These are phyloP conservation scores for Neostapfia colusana DNA, from an alignment of 176 grass and related monocot species.

Conservation along the genomic window DNA sequence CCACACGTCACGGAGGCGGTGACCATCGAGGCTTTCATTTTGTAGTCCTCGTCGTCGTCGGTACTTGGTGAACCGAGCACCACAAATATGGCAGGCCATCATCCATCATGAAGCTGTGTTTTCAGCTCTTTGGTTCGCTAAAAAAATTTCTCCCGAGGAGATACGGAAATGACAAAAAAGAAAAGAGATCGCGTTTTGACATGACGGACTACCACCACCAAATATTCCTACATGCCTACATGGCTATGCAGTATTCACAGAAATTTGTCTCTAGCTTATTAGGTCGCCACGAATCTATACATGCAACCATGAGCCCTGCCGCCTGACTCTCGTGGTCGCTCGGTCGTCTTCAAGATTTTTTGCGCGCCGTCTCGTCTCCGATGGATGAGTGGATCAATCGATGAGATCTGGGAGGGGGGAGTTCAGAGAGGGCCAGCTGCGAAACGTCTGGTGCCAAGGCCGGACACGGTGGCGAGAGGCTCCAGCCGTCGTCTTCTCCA, in stretches of 20 bases:
- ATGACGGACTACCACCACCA: neutral
- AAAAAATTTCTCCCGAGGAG: too few relatives aligned
- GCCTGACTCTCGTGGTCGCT: neutral
- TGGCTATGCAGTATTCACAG: neutral
- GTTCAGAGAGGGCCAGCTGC: neutral
- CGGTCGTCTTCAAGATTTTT: neutral
- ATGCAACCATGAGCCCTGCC: neutral
- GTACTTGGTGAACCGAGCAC: too few relatives aligned
- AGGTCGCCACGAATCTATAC: neutral
- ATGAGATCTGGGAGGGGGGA: neutral
- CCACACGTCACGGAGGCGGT: too few relatives aligned
- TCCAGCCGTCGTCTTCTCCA: too few relatives aligned
- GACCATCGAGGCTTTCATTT: too few relatives aligned
- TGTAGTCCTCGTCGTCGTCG: too few relatives aligned
- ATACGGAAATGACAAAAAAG: too few relatives aligned
- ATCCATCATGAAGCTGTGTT: too few relatives aligned
- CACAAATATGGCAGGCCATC: too few relatives aligned
- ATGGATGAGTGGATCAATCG: neutral
- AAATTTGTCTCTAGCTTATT: neutral
- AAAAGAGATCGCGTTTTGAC: neutral
- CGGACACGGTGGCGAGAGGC: neutral
- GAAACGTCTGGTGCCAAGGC: neutral
- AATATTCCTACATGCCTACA: constrained; percentile 2
- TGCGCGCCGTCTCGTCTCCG: neutral
- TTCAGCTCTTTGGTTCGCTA: too few relatives aligned